Evolutionary conservation across 495 filamentous ascomycete species (phyloP).

Genomic region (Xanthoparmelia taractica): DNA sequence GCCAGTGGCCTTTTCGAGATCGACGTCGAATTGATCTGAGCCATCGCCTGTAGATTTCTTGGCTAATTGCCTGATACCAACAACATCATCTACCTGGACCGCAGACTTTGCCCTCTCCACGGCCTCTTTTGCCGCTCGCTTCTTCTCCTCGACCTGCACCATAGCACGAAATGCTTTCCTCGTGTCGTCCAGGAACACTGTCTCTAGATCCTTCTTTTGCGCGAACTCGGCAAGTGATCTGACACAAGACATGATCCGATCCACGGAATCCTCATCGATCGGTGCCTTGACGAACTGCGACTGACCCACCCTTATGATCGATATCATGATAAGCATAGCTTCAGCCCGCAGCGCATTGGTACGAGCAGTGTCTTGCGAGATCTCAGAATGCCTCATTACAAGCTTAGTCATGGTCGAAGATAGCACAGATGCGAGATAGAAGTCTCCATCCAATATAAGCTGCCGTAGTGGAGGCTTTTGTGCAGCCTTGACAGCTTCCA

Average conservation of each 20-base stretch:
- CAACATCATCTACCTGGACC: slow-evolving; percentile 89
- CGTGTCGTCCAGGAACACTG: slow-evolving; percentile 91
- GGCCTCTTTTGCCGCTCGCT: slow-evolving; percentile 83
- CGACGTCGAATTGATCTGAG: slow-evolving; percentile 74
- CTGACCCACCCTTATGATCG: slow-evolving; percentile 93
- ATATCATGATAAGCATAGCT: slow-evolving; percentile 99
- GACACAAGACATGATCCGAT: slow-evolving; percentile 95
- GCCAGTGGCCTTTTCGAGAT: slow-evolving; percentile 90
- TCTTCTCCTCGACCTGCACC: slow-evolving; percentile 97
- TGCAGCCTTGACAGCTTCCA: slow-evolving; percentile 94
- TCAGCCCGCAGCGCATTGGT: slow-evolving; percentile 94
- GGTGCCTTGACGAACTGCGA: slow-evolving; percentile 95
- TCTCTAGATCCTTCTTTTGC: slow-evolving; percentile 79
- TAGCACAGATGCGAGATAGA: slow-evolving; percentile 91
- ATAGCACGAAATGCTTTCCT: slow-evolving; percentile 95
- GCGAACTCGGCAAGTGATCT: slow-evolving; percentile 87
- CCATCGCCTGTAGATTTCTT: slow-evolving; percentile 87
- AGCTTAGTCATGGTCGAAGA: slow-evolving; percentile 93
- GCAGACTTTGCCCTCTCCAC: slow-evolving; percentile 88
- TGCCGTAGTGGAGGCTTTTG: slow-evolving; percentile 94
- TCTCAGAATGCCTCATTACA: slow-evolving; percentile 96
- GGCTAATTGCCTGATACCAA: slow-evolving; percentile 82
- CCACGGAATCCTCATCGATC: slow-evolving; percentile 96
- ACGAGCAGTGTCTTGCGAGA: slow-evolving; percentile 75
- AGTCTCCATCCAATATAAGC: slow-evolving; percentile 94